These are phyloP conservation scores for Aristolochia contorta DNA, from an alignment of 164 flowering plant species.

Conservation along the genomic window DNA sequence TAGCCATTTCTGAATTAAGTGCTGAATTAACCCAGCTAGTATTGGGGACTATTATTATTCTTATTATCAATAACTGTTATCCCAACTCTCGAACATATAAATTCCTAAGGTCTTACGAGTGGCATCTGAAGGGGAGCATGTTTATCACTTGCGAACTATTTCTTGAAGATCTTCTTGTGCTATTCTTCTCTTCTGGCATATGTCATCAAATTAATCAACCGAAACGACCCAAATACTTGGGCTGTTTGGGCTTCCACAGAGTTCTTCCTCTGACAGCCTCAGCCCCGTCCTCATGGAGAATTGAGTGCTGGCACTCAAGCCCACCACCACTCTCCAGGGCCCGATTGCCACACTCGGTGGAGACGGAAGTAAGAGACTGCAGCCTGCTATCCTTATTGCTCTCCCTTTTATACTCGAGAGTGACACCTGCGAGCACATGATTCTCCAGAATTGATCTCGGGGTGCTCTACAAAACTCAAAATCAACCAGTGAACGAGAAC, in stretches of 20 bases:
- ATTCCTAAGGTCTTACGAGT: too few species aligned
- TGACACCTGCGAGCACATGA: conserved; percentile 61
- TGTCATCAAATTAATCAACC: too few species aligned
- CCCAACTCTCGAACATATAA: too few species aligned
- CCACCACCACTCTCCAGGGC: conserved; percentile 24
- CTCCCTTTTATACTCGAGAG: conserved; percentile 79
- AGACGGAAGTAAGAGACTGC: conserved; percentile 62
- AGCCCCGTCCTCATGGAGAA: conserved; percentile 48
- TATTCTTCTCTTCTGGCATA: too few species aligned
- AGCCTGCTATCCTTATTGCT: conserved; percentile 77
- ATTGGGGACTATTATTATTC: too few species aligned
- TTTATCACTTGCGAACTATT: too few species aligned
- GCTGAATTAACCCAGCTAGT: too few species aligned
- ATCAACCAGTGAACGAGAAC: neutral
- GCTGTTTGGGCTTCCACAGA: conserved; percentile 83
- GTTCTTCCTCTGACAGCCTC: conserved; percentile 81
- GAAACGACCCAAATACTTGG: too few species aligned
- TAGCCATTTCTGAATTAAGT: too few species aligned
- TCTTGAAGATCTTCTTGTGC: too few species aligned
- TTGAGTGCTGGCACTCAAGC: conserved; percentile 68
- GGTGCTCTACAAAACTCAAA: conserved; percentile 41
- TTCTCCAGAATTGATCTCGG: conserved; percentile 60
- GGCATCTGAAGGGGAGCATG: too few species aligned
- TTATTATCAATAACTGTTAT: too few species aligned
- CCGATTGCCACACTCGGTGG: conserved; percentile 12